Conservation (phyloP, 345 rosid species). For the Noccaea bulbosa region DNA sequence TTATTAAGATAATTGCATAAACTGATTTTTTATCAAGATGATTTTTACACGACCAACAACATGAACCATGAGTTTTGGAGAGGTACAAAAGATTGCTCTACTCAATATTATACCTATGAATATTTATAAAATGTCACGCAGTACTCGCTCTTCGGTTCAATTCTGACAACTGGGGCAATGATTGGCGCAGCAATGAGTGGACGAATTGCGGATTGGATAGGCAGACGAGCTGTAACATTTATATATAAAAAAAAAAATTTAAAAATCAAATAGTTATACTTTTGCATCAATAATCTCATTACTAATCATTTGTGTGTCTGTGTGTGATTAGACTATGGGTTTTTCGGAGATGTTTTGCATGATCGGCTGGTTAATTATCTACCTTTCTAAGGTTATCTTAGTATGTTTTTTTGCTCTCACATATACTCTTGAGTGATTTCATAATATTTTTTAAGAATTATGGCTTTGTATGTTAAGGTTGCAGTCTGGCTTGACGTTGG, state of each 20-base stretch:
- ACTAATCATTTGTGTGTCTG: not conserved
- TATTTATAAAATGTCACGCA: conserved; percentile 36
- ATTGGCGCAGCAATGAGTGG: conserved; percentile 80
- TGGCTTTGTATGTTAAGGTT: conserved; percentile 44
- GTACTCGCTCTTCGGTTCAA: conserved; percentile 82
- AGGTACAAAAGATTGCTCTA: not conserved
- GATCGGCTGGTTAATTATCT: conserved; percentile 67
- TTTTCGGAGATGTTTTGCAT: conserved; percentile 65
- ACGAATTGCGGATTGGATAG: conserved; percentile 62
- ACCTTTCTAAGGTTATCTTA: conserved; percentile 54
- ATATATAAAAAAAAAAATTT: too few species aligned
- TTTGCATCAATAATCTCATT: not conserved
- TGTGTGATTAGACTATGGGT: conserved; percentile 59
- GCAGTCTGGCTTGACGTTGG: conserved; percentile 65
- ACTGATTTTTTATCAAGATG: too few species aligned
- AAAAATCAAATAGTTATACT: not conserved
- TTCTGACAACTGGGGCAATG: conserved; percentile 83
- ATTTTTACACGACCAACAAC: not conserved
- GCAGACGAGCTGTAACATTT: conserved; percentile 65
- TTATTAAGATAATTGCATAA: too few species aligned
- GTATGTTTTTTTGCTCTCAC: not conserved
- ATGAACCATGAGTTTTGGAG: not conserved
- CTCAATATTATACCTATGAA: not conserved
- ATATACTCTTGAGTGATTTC: too few species aligned
- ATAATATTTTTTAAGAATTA: not conserved